phyloP scores from a whole-genome alignment of 2,329 filamentous ascomycete genomes.

The Metarhizium rileyi region DNA sequence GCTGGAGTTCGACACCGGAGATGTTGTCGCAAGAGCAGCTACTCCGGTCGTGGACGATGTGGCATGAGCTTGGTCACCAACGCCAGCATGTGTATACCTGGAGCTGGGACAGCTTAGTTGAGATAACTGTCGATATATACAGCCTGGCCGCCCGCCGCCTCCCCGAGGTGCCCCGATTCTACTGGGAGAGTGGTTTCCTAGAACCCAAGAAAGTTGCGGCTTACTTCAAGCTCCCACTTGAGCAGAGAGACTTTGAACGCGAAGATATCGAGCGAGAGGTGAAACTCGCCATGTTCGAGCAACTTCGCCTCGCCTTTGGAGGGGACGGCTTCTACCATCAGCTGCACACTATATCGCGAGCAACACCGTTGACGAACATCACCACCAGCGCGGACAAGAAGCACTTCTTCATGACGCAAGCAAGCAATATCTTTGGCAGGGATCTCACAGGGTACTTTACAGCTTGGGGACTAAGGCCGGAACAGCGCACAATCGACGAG shows the following conservation, averaged over 20 bases:
- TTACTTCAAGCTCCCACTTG: no score
- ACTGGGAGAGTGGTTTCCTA: no score
- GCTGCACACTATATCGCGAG: not conserved
- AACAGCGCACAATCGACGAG: not conserved
- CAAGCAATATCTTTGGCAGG: not conserved
- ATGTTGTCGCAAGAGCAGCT: no score
- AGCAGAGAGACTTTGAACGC: no score
- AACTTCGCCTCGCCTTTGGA: conserved; percentile 4
- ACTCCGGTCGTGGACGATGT: no score
- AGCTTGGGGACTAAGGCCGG: conserved; percentile 4
- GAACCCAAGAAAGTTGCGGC: conserved; percentile 1
- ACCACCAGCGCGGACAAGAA: not conserved
- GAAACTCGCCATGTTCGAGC: conserved; percentile 5
- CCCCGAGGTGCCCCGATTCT: no score
- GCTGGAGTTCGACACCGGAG: no score
- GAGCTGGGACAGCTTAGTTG: no score
- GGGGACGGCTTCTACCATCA: conserved; percentile 1
- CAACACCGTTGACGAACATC: not conserved
- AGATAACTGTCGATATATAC: no score
- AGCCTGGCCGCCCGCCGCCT: no score
- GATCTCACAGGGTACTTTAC: conserved; percentile 2
- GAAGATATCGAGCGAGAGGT: not conserved
- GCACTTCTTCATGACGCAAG: not conserved
- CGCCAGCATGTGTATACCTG: no score
- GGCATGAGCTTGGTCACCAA: no score